Evolutionary conservation across 495 filamentous ascomycete species (phyloP), one percentile per base, ranked within the genome.

Genomic region (Penicillium crystallinum): DNA sequence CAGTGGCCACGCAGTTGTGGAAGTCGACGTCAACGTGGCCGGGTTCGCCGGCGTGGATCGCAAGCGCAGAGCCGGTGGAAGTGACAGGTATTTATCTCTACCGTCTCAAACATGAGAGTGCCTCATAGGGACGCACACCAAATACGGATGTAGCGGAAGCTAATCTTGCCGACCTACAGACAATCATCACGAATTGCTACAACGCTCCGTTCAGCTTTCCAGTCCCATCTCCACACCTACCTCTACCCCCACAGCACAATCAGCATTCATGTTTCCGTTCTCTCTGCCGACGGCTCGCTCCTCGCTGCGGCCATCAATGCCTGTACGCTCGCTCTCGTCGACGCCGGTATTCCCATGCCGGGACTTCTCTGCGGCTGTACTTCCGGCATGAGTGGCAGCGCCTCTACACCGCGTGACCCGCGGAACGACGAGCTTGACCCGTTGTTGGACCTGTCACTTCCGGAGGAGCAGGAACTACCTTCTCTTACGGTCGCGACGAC

Each of bases 291-390:
- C 71, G 93, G 93, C 27, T 89, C 88, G 2, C 76, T 99, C 0
- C 85, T 99, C 23, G 90, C 95, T 1, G 82, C 90, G 0, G 89
- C 88, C 15, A 76, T 97, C 57, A 99, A 99, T 59, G 95, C 93
- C 9, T 84, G 88, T 0, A 97, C 92, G 0, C 81, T 99, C 11
- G 93, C 95, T 0, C 83, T 96, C 18, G 84, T 97, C 41, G 93
- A 97, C 63, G 95, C 95, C 2, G 93, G 93, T 25, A 82, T 99
- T 22, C 93, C 95, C 31, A 97, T 97, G 90, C 78, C 80, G 2
- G 90, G 93, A 60, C 91, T 96, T 60, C 77, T 97, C 0, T 80
- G 80, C n/a, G 90, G 90, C 10, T 95, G 89, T 68, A 95, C 90
- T 9, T 83, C 87, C 1, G 93, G 90, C 14, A 86, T 86, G 58